Conservation (phyloP, 2,329 filamentous ascomycete genomes). For the Aspergillus arachidicola region DNA sequence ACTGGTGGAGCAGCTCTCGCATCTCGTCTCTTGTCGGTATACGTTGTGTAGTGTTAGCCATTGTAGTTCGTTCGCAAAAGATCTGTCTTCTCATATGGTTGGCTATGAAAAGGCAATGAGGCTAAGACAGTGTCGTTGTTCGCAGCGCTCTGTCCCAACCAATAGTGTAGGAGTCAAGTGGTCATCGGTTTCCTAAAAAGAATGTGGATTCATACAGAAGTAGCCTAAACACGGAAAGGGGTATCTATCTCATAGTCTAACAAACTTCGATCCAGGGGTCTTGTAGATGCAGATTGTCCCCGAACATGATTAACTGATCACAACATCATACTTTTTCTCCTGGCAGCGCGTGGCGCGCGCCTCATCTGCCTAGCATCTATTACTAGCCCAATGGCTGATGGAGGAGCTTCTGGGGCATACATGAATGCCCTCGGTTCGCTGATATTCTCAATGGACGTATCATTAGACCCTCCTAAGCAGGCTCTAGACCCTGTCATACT, state of each 20-base stretch:
- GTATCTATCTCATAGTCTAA: constrained; percentile 29
- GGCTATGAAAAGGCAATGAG: neutral
- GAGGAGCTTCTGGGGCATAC: constrained; percentile 10
- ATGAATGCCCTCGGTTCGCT: neutral
- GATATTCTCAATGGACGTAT: constrained; percentile 1
- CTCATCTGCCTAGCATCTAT: constrained; percentile 21
- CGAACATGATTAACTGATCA: constrained; percentile 16
- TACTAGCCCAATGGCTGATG: constrained; percentile 9
- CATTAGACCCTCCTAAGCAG: neutral
- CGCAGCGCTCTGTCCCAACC: neutral
- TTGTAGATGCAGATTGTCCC: constrained; percentile 15
- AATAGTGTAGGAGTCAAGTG: neutral
- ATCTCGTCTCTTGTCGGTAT: neutral
- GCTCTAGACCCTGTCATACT: neutral
- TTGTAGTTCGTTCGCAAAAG: neutral
- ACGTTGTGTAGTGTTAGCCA: neutral
- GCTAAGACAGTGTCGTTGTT: neutral
- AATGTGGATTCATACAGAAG: neutral
- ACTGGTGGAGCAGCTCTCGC: neutral
- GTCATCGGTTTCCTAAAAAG: neutral
- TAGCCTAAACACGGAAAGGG: constrained; percentile 9
- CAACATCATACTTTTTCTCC: constrained; percentile 46
- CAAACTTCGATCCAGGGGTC: constrained; percentile 16
- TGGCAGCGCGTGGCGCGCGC: constrained; percentile 36
- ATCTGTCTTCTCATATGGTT: neutral